Conservation (phyloP, 139 green algal species). For the Chlorella sorokiniana region DNA sequence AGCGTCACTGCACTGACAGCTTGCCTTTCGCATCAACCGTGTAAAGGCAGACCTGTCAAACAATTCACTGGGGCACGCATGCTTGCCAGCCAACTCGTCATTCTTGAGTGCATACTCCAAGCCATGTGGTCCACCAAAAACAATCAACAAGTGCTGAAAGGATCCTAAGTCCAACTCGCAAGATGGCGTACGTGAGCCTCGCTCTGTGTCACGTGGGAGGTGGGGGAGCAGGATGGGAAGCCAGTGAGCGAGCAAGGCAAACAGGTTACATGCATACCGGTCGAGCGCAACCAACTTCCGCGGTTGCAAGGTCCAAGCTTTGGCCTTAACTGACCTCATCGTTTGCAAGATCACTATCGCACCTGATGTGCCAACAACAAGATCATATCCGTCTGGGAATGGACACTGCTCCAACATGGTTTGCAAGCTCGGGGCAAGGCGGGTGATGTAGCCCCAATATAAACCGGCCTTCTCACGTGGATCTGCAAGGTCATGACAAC, state of each 20-base stretch:
- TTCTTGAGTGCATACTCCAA: constrained; percentile 61
- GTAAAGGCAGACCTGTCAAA: too few relatives aligned
- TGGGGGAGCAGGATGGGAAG: background rate
- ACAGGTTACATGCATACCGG: too few relatives aligned
- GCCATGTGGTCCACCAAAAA: constrained; percentile 77
- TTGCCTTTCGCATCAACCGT: too few relatives aligned
- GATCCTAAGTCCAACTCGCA: constrained; percentile 58
- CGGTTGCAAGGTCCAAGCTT: background rate
- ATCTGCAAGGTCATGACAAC: too few relatives aligned
- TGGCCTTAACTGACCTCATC: too few relatives aligned
- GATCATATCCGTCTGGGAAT: constrained; percentile 73
- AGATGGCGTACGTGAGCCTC: constrained; percentile 43
- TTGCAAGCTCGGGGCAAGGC: constrained; percentile 69
- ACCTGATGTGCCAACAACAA: constrained; percentile 70
- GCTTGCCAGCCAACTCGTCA: constrained; percentile 12
- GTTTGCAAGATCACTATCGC: background rate
- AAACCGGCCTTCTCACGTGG: constrained; percentile 62
- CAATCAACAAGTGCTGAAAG: constrained; percentile 80
- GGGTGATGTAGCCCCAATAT: constrained; percentile 90
- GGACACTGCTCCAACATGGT: constrained; percentile 61
- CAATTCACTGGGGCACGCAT: background rate
- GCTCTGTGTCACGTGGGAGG: constrained; percentile 40
- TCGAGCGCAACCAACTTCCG: background rate
- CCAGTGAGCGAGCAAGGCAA: background rate
- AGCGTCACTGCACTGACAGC: too few relatives aligned